These are phyloP conservation scores for Trichoderma citrinoviride DNA, from an alignment of 2,329 filamentous ascomycete species.

Conservation along the genomic window DNA sequence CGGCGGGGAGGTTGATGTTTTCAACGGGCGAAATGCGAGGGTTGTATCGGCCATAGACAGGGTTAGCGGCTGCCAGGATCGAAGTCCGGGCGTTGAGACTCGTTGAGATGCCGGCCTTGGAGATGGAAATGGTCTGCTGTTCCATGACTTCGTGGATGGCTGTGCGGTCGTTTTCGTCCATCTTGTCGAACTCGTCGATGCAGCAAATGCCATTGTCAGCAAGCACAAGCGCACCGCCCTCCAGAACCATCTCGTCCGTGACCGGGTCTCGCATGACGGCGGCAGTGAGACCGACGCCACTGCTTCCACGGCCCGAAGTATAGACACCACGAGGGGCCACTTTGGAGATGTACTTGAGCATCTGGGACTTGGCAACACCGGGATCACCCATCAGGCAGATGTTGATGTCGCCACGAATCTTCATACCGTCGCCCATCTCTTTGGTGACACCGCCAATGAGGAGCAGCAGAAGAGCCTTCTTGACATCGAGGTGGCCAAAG, in stretches of 20 bases:
- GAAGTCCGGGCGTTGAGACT: conserved; percentile 95
- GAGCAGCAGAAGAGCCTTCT: conserved; percentile 93
- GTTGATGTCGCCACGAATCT: conserved; percentile 98
- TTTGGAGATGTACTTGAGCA: conserved; percentile 98
- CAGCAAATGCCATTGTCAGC: conserved; percentile 84
- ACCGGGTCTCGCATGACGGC: conserved; percentile 82
- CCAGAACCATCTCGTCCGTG: conserved; percentile 80
- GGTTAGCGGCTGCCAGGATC: conserved; percentile 94
- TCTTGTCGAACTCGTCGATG: conserved; percentile 87
- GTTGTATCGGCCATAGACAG: conserved; percentile 96
- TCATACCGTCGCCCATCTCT: conserved; percentile 96
- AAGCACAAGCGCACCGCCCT: conserved; percentile 75
- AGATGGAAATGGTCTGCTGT: conserved; percentile 82
- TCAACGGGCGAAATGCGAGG: conserved; percentile 95
- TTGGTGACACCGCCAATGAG: conserved; percentile 96
- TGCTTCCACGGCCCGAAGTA: conserved; percentile 77
- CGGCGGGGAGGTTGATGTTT: conserved; percentile 98
- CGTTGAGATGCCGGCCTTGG: conserved; percentile 67
- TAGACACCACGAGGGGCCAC: conserved; percentile 91
- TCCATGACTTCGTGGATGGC: conserved; percentile 89
- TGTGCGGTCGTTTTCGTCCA: conserved; percentile 79
- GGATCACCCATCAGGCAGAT: conserved; percentile 99
- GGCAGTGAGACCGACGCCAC: conserved; percentile 77
- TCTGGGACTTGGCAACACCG: conserved; percentile 97
- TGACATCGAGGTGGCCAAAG: conserved; percentile 92